A percentile compares a stretch with the other conserved stretches of the same genome.
Evolutionary conservation across 129 eudicot genomes (phyloP).

Genomic region (Chrysanthemum lavandulifolium): DNA sequence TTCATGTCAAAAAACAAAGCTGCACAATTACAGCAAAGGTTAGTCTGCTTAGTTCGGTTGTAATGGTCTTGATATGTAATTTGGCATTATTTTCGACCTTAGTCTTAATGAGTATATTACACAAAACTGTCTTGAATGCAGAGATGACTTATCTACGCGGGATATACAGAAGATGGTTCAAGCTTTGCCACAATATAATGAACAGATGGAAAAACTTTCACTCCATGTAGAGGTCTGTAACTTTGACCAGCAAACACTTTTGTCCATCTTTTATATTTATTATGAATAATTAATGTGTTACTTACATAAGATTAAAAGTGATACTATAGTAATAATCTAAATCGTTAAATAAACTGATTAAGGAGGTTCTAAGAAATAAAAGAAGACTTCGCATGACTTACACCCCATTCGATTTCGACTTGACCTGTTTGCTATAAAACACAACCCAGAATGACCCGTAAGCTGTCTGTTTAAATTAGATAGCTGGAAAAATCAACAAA

Average conservation of each 20-base stretch:
- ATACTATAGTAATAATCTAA: background rate
- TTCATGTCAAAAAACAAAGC: slow-evolving; percentile 93
- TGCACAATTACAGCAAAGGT: slow-evolving; percentile 87
- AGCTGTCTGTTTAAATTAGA: slow-evolving; percentile 39
- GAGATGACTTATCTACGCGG: slow-evolving; percentile 85
- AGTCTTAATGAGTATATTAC: slow-evolving; percentile 12
- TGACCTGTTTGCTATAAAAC: background rate
- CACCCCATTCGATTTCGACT: background rate
- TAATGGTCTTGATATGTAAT: background rate
- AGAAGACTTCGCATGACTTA: too few species aligned
- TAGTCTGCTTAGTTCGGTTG: slow-evolving; percentile 22
- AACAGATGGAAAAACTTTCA: slow-evolving; percentile 87
- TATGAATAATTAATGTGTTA: background rate
- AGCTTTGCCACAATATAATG: slow-evolving; percentile 89
- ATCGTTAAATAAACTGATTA: background rate
- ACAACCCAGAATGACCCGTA: background rate
- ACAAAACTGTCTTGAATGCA: slow-evolving; percentile 38
- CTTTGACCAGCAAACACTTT: slow-evolving; percentile 3
- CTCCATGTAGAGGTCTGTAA: slow-evolving; percentile 77
- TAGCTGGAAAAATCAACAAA: slow-evolving; percentile 83
- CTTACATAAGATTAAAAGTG: background rate
- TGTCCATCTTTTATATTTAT: background rate
- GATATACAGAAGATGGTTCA: slow-evolving; percentile 96
- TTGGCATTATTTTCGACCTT: background rate
- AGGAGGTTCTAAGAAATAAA: too few species aligned